Evolutionary conservation across 2,329 filamentous ascomycete species (phyloP).

Genomic region (Penicillium sp.): DNA sequence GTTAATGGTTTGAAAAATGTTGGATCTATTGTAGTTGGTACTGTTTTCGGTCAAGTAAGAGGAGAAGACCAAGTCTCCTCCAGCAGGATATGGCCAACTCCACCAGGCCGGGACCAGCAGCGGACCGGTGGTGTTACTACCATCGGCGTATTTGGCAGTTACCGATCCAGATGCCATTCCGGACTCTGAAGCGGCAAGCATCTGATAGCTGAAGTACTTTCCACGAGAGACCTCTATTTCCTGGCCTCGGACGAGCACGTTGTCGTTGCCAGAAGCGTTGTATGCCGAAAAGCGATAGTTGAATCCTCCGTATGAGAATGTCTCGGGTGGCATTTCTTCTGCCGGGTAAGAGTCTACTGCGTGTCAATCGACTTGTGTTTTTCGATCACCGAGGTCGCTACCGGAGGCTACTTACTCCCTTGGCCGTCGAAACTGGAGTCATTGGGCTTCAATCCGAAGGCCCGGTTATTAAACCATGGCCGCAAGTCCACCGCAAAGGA

Average conservation of each 20-base stretch:
- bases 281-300: conserved; percentile 40
- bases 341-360: conserved; percentile 37
- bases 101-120: conserved; percentile 40
- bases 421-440: conserved; percentile 39
- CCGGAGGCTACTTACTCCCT: conserved; percentile 17
- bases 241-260: conserved; percentile 39
- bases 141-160: conserved; percentile 40
- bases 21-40: conserved; percentile 40
- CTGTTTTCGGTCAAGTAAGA: conserved; percentile 37
- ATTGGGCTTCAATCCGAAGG: conserved; percentile 35
- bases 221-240: conserved; percentile 30
- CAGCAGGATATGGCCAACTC: conserved; percentile 43
- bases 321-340: conserved; percentile 33
- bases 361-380: not conserved
- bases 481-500: conserved; percentile 16
- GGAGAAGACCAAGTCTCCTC: conserved; percentile 42
- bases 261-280: conserved; percentile 37
- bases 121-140: conserved; percentile 31
- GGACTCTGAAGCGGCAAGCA: conserved; percentile 42
- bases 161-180: conserved; percentile 39
- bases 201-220: conserved; percentile 39
- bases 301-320: conserved; percentile 38
- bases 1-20: conserved; percentile 42
- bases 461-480: conserved; percentile 34
- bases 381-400: not conserved